phyloP scores from a whole-genome alignment of 2,329 filamentous ascomycete species.

The Aspergillus sp. region DNA sequence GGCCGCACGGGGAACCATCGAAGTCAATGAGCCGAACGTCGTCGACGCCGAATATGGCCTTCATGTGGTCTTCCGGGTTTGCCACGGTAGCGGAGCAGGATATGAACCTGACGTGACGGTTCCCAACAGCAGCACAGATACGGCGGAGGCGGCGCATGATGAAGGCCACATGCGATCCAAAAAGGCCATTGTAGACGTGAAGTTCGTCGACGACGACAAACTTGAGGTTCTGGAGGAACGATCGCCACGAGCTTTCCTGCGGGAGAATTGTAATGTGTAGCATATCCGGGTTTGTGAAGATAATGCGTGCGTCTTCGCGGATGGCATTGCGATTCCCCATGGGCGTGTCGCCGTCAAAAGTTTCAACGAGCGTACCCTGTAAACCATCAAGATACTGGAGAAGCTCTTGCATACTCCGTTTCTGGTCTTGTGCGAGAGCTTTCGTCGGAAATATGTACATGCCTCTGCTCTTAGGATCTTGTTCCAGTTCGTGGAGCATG shows the following conservation, averaged over 20 bases:
- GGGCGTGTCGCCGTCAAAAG: constrained; percentile 93
- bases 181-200: constrained; percentile 93
- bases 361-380: constrained; percentile 79
- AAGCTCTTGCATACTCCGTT: constrained; percentile 83
- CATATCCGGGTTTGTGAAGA: constrained; percentile 99
- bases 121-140: constrained; percentile 88
- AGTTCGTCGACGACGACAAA: constrained; percentile 92
- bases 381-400: constrained; percentile 78
- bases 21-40: constrained; percentile 82
- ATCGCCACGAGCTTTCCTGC: constrained; percentile 86
- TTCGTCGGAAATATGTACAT: constrained; percentile 99
- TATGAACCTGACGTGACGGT: constrained; percentile 82
- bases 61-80: constrained; percentile 90
- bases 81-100: constrained; percentile 96
- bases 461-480: constrained; percentile 75
- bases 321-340: constrained; percentile 78
- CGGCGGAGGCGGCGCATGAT: constrained; percentile 89
- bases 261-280: constrained; percentile 91
- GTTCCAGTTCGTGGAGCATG: constrained; percentile 83
- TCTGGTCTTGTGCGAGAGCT: constrained; percentile 92
- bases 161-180: constrained; percentile 91
- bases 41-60: constrained; percentile 87
- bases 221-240: constrained; percentile 83
- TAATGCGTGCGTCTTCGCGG: constrained; percentile 84
- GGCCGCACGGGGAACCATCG: constrained; percentile 88